A percentile compares a stretch with the other conserved stretches of the same genome.
Conservation (phyloP, 805 yeast genomes). For the Candida ipomoeae region DNA sequence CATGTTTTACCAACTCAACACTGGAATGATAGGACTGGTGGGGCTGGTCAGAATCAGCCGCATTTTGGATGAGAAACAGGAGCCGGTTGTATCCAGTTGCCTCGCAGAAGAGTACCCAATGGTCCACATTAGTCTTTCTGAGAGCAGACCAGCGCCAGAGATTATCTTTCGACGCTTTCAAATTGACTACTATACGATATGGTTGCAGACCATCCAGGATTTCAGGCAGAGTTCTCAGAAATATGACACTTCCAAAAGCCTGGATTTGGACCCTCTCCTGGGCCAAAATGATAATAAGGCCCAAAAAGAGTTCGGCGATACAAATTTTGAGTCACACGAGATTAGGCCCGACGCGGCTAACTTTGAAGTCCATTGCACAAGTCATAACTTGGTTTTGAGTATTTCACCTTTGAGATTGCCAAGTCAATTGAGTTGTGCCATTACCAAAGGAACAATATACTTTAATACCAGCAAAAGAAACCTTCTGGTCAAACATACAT, state of each 20-base stretch:
- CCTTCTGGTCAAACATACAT: constrained; percentile 38
- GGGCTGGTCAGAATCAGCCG: constrained; percentile 15
- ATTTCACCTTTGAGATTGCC: constrained; percentile 57
- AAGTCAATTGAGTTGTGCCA: constrained; percentile 49
- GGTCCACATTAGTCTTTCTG: constrained; percentile 17
- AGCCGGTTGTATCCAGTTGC: neutral
- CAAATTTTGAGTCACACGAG: neutral
- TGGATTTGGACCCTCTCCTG: neutral
- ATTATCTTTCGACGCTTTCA: constrained; percentile 45
- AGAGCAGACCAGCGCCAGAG: constrained; percentile 33
- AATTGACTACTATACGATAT: constrained; percentile 56
- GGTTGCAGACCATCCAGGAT: constrained; percentile 37
- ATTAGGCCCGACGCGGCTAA: neutral
- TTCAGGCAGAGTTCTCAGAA: neutral
- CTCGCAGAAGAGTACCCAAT: constrained; percentile 20
- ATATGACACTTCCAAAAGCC: neutral
- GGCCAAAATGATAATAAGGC: neutral
- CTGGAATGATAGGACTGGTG: constrained; percentile 23
- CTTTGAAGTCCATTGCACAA: constrained; percentile 28
- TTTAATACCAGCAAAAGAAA: constrained; percentile 32
- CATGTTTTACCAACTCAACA: constrained; percentile 16
- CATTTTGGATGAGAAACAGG: neutral
- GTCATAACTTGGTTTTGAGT: constrained; percentile 56
- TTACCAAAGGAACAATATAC: constrained; percentile 54
- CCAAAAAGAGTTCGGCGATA: neutral